Base-by-base conservation (phyloP, 306 rosid genomes). In the Cucumis cinereus region DNA sequence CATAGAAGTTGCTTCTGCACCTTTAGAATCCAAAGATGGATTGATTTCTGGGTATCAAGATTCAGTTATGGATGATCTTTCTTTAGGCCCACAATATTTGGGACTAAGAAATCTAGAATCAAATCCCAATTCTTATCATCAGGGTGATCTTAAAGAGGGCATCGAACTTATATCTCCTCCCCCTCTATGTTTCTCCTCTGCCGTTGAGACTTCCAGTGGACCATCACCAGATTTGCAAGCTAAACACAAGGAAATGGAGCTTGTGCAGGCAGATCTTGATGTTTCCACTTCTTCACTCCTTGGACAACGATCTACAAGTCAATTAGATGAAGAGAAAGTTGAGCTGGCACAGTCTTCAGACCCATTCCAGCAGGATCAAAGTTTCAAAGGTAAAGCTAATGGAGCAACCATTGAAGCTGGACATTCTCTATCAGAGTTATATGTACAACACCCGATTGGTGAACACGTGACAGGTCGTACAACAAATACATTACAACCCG, bases 231-330 rank as follows among this genome's bases (percentile, higher is more conserved):
- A 47, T 80, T 82, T 88, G 40, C 83, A 66, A 77, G 77, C 77
- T 87, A 83, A 81, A 79, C 84, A 82, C 67, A 72, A 30, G 63
- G 80, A 82, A 75, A 30, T 19, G 26, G 84, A 85, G 63, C 77
- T 33, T 81, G 33, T 53, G 13, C 79, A 36, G 79, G 83, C 77
- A 57, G 83, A 81, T 81, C 66, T 60, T 61, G 87, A 64, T 56
- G 75, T 77, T 79, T 45, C 68, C n/a, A 49, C 66, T 81, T 81
- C 81, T 10, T 82, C 82, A 74, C 79, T 58, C 76, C 74, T 78
- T 87, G 83, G 84, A 85, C 83, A 86, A 68, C 75, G n/a, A 69
- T 63, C 66, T 80, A 49, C 35, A 40, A 23, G 73, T 71, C 73
- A 45, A 59, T 14, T 40, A 71, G 80, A 74, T 67, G 70, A 72